Conservation (phyloP, 768 basidiomycete genomes). For the Nidularia pulvinata region DNA sequence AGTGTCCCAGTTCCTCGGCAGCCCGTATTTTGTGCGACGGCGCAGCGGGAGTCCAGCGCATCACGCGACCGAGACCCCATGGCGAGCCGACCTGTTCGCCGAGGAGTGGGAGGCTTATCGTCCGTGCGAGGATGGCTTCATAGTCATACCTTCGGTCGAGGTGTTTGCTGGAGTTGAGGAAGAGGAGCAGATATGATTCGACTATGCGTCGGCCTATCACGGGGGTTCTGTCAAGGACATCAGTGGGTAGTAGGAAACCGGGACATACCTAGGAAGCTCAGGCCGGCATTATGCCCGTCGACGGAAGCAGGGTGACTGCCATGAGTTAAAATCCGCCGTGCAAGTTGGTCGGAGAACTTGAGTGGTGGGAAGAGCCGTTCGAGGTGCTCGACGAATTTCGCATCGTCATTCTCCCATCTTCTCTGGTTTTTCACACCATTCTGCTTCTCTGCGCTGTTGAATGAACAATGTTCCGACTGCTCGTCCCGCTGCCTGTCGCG, state of each 20-base stretch:
- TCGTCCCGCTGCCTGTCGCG: background rate
- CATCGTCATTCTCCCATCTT: background rate
- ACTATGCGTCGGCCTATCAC: conserved; percentile 72
- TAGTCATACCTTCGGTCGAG: conserved; percentile 51
- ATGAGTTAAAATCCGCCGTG: conserved; percentile 77
- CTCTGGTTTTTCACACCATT: background rate
- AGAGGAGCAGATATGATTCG: conserved; percentile 72
- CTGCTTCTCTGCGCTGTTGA: background rate
- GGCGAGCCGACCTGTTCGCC: conserved; percentile 72
- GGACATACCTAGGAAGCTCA: conserved; percentile 70
- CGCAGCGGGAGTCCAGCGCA: conserved; percentile 74
- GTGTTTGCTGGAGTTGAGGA: conserved; percentile 57
- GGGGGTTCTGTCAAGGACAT: background rate
- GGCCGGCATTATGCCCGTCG: conserved; percentile 70
- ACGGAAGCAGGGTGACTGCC: conserved; percentile 68
- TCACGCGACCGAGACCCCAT: conserved; percentile 75
- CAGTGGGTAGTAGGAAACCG: background rate
- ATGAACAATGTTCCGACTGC: background rate
- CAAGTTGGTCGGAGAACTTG: conserved; percentile 69
- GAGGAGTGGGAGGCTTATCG: conserved; percentile 68
- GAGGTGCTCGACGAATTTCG: conserved; percentile 44
- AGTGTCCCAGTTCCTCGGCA: conserved; percentile 22
- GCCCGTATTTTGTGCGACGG: conserved; percentile 28
- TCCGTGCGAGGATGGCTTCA: conserved; percentile 52
- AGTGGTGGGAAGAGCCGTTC: conserved; percentile 64